Evolutionary conservation across 2,329 filamentous ascomycete species (phyloP).

Genomic region (Ceratocystis destructans): DNA sequence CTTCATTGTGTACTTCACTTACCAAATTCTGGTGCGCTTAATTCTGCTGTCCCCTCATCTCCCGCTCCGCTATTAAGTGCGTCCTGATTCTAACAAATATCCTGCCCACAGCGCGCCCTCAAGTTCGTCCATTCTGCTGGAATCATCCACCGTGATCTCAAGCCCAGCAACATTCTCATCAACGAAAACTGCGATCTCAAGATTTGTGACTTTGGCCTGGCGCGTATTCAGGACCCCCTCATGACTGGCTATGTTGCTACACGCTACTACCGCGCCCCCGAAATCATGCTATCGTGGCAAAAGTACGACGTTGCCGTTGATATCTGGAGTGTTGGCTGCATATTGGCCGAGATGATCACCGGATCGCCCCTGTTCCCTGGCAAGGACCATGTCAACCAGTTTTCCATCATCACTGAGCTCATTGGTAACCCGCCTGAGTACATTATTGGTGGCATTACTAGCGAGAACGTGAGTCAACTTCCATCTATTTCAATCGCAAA

Average conservation of each 20-base stretch:
- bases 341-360: slow-evolving; percentile 98
- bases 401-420: slow-evolving; percentile 97
- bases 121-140: slow-evolving; percentile 99
- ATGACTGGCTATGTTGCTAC: slow-evolving; percentile 99
- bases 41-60: not conserved
- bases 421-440: slow-evolving; percentile 93
- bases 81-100: not conserved
- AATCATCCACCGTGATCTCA: slow-evolving; percentile 92
- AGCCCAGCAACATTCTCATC: slow-evolving; percentile 97
- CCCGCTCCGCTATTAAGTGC: not conserved
- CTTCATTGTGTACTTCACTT: slow-evolving; percentile 99
- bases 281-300: slow-evolving; percentile 99
- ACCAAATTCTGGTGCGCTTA: slow-evolving; percentile 79
- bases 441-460: slow-evolving; percentile 96
- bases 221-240: slow-evolving; percentile 94
- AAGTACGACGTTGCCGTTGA: slow-evolving; percentile 99
- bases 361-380: slow-evolving; percentile 96
- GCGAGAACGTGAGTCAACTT: slow-evolving; percentile 66
- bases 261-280: slow-evolving; percentile 93
- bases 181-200: slow-evolving; percentile 99
- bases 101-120: slow-evolving; percentile 57
- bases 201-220: slow-evolving; percentile 97
- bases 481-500: not conserved
- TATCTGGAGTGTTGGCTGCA: slow-evolving; percentile 98
- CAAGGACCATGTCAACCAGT: slow-evolving; percentile 99